A percentile compares a stretch with the other conserved stretches of the same genome.
phyloP scores from a whole-genome alignment of 2,329 filamentous ascomycete species.

The Dactylellina haptotyla region DNA sequence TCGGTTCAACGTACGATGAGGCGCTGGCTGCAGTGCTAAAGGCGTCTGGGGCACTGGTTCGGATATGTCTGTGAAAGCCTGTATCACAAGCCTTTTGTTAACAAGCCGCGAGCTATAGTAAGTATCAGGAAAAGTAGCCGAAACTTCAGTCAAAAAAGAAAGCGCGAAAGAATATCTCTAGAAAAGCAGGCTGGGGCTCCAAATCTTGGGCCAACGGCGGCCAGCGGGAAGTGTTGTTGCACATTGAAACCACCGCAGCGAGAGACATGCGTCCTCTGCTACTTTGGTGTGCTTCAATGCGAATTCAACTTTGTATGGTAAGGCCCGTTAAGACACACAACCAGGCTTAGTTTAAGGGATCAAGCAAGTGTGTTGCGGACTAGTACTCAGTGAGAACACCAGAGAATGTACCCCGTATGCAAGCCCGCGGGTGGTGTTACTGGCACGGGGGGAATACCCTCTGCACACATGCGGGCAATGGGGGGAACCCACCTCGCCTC shows the following conservation, averaged over 20 bases:
- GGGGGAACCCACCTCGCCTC: background rate
- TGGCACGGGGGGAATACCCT: background rate
- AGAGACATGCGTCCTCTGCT: constrained; percentile 23
- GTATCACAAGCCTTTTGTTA: constrained; percentile 45
- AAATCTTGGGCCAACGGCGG: background rate
- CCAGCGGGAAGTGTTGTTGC: constrained; percentile 44
- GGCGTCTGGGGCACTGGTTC: constrained; percentile 13
- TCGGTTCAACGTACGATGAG: constrained; percentile 36
- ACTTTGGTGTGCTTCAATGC: constrained; percentile 18
- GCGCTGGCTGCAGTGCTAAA: constrained; percentile 27
- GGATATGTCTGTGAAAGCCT: constrained; percentile 23
- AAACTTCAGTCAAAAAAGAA: constrained; percentile 15
- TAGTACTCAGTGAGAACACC: background rate
- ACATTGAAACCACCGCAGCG: constrained; percentile 52
- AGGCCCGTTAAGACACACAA: background rate
- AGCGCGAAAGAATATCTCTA: constrained; percentile 1
- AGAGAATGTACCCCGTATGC: constrained; percentile 34
- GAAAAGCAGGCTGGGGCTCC: constrained; percentile 11
- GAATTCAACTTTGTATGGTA: no score
- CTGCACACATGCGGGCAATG: background rate
- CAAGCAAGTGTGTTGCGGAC: constrained; percentile 19
- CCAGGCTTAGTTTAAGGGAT: constrained; percentile 9
- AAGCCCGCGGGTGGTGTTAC: constrained; percentile 21
- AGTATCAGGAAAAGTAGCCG: constrained; percentile 42
- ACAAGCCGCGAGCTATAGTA: background rate